Conservation (phyloP, 1,139 yeast genomes). For the Waltiozyma sp. region DNA sequence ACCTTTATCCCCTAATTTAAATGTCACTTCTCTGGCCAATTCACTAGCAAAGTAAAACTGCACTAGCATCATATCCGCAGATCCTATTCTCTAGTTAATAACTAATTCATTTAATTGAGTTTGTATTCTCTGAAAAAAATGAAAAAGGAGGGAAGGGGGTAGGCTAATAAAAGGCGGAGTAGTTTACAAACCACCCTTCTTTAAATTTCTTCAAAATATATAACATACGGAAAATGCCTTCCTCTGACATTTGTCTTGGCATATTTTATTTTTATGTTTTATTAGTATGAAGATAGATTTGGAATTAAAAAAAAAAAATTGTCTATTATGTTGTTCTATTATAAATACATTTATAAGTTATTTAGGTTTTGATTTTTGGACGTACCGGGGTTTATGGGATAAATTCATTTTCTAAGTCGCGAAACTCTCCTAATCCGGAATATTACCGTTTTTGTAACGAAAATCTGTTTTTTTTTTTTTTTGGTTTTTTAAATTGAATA, state of each 20-base stretch:
- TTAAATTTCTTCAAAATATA: not conserved
- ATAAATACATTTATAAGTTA: too few species aligned
- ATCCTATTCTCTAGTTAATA: conserved; percentile 22
- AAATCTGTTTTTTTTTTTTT: too few species aligned
- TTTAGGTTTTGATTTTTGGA: too few species aligned
- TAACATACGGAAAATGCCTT: conserved; percentile 19
- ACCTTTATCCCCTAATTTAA: conserved; percentile 54
- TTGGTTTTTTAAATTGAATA: too few species aligned
- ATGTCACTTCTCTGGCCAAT: conserved; percentile 53
- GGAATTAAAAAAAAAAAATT: too few species aligned
- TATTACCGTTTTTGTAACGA: not conserved
- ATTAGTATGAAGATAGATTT: too few species aligned
- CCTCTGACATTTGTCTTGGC: conserved; percentile 8
- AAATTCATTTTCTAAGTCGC: too few species aligned
- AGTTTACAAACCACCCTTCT: not conserved
- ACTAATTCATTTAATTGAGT: not conserved
- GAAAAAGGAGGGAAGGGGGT: not conserved
- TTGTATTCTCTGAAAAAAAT: not conserved
- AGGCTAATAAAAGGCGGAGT: not conserved
- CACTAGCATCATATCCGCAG: conserved; percentile 74
- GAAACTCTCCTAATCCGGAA: not conserved
- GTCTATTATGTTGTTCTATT: too few species aligned
- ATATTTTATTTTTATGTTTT: not conserved
- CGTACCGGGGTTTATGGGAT: too few species aligned
- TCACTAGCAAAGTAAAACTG: conserved; percentile 68